Evolutionary conservation across 306 rosid species (phyloP), one percentile per base, ranked within the genome.

Genomic region (Quercus dentata): DNA sequence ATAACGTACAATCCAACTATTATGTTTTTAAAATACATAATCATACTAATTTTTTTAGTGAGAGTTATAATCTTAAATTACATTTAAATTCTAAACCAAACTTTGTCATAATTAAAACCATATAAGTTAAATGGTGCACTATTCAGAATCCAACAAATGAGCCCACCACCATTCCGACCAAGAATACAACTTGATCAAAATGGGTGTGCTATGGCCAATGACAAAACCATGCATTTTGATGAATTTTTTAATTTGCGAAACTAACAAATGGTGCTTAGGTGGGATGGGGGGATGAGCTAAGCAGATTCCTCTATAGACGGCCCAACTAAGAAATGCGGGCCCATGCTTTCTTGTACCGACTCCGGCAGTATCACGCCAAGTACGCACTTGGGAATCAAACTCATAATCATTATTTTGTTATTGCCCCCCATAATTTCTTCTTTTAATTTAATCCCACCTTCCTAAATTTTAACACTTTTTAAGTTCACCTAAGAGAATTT

Each of bases 251-350:
- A 80, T 73, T 74, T 62, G 46, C 7, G 31, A 56, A 79, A 14
- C 70, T 5, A 38, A 8, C 46, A 15, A 70, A 14, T 33, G 21
- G 17, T 25, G 21, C 13, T 3, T 74, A 56, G 62, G 62, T 56
- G 80, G 73, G 51, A 56, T 56, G 62, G 23, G 80, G 73, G 51
- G 79, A 56, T 91, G 92, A 88, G 88, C 84, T 91, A 86, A 81
- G 87, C 87, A 86, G 79, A 86, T 88, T 85, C 94, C 97, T 81
- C 88, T 76, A 80, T 78, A 83, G 85, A 84, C 83, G 90, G 88
- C 89, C 79, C 51, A 72, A 78, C 71, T 13, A 70, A 70, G 74
- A 71, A 46, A 46, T 73, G 86, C 67, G 84, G 80, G 57, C 81
- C 76, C 64, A 49, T 49, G 78, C 56, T 15, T 65, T 83, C 73